Evolutionary conservation across 768 basidiomycete genomes (phyloP), one percentile per base, ranked within the genome.

Genomic region (Xerocomus potaroensis): DNA sequence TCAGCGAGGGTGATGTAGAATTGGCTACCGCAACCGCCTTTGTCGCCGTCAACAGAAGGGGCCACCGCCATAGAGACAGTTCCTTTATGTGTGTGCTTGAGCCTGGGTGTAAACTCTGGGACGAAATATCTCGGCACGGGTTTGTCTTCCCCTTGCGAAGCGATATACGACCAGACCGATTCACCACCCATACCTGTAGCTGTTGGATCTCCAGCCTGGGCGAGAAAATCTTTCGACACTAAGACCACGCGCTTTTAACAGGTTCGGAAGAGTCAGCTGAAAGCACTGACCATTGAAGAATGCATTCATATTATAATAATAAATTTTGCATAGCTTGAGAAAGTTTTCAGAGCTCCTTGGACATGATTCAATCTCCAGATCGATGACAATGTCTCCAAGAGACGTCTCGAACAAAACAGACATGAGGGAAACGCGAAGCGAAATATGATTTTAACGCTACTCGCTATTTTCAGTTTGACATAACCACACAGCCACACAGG

Each of bases 21-120:
- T 60, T 98, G 96, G 57, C 87, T 89, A 10, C 92, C 95, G 56
- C 91, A 92, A 12, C 93, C 87, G n/a, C 79, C 87, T 51, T 71
- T 69, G 38, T 79, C 71, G 3, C 76, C 80, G 41, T 80, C 83
- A 11, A 85, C 54, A 1, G 81, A 72, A n/a, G 92, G 92, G 3
- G 95, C 89, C 9, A 97, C 82, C 8, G 96, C 96, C 96, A 98
- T 98, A 0, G 93, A 97, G 14, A 99, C 87, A 0, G 92, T 97
- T 16, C 96, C 96, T 55, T 79, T 83, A 8, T 72, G 68, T 0
- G 74, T 74, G 62, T 99, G 96, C 67, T 97, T 97, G 49, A 97
- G 75, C 47, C 76, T 79, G 1, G 89, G 83, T 1, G 79, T 68
- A 45, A 93, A 75, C 62, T 91, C 88, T 0, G 93, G 93, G n/a